phyloP scores from a whole-genome alignment of 2,329 filamentous ascomycete genomes.

The Penicillium sp. region DNA sequence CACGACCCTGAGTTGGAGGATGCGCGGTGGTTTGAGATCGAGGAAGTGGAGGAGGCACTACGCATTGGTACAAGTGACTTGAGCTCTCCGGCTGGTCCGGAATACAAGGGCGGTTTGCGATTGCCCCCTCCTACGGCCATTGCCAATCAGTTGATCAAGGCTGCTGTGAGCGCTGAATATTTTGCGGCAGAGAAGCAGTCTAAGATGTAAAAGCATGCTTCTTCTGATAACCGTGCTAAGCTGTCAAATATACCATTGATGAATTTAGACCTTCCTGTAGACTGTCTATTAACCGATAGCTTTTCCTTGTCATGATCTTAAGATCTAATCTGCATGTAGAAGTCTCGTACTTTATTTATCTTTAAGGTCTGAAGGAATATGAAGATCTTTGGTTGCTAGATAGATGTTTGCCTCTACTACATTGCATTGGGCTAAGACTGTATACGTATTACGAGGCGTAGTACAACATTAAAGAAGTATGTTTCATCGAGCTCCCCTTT shows the following conservation, averaged over 20 bases:
- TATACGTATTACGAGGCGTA: background rate
- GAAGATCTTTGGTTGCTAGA: background rate
- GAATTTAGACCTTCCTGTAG: background rate
- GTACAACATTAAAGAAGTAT: background rate
- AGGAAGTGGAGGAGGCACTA: conserved; percentile 76
- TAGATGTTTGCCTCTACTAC: background rate
- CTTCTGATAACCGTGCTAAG: background rate
- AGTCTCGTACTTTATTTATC: no score
- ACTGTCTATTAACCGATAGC: background rate
- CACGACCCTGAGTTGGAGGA: conserved; percentile 90
- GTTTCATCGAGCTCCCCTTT: background rate
- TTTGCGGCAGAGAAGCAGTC: conserved; percentile 57
- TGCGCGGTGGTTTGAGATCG: conserved; percentile 82
- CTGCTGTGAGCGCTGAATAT: conserved; percentile 71
- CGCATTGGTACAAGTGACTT: conserved; percentile 64
- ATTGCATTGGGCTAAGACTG: background rate
- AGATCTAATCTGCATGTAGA: no score
- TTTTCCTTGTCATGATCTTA: no score
- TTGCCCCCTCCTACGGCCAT: conserved; percentile 86
- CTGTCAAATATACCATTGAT: background rate
- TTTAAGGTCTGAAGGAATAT: no score
- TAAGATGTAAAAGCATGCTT: conserved; percentile 30
- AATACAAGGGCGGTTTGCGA: conserved; percentile 72
- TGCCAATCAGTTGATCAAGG: conserved; percentile 80
- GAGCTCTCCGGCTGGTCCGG: conserved; percentile 61